Base-by-base conservation (phyloP, 2,329 filamentous ascomycete genomes). In the Diaporthe caulivora region DNA sequence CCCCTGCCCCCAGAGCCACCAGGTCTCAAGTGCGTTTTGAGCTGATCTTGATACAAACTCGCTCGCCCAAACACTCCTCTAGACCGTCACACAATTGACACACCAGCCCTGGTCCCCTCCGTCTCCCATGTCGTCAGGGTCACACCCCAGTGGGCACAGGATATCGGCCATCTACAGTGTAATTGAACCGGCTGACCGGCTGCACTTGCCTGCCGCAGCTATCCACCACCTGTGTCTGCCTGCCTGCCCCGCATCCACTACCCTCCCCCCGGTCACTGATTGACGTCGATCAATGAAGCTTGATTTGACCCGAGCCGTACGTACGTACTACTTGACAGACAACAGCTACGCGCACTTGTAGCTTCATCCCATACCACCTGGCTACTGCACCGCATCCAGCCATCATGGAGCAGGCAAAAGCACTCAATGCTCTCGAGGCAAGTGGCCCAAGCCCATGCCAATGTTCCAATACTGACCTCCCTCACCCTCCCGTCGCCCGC, bases 321-420 rank as follows among this genome's bases (percentile, higher is more conserved):
- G n/a, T n/a, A n/a, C n/a, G n/a, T n/a, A n/a, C n/a, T n/a, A 70
- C 40, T 3, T 37, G 42, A 47, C 67, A 58, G 37, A 51, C 60
- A 65, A 34, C 60, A 65, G 44, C 60, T 51, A 18, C 60, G 21
- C 21, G 10, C 60, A 49, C 29, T 26, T 37, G 44, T 24, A 60
- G n/a, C 54, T 60, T 53, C 68, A 17, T 65, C 42, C 11, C 54
- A 31, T 40, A 34, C n/a, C 67, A 26, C 54, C 31, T 24, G 34
- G 8, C 49, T 29, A 15, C 44, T 40, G 9, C 26, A 11, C 44
- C 69, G 9, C 9, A 26, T 24, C 10, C 29, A 58, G 54, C 75
- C 78, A 84, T 21, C 68, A 95, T 95, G 94, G 93, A 94, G 85
- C 93, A 95, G 82, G 90, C 85, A 70, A 92, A 91, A 81, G 90